A percentile compares a stretch with the other conserved stretches of the same genome.
phyloP scores from a whole-genome alignment of 2,329 filamentous ascomycete species.

The Fusarium anguioides region DNA sequence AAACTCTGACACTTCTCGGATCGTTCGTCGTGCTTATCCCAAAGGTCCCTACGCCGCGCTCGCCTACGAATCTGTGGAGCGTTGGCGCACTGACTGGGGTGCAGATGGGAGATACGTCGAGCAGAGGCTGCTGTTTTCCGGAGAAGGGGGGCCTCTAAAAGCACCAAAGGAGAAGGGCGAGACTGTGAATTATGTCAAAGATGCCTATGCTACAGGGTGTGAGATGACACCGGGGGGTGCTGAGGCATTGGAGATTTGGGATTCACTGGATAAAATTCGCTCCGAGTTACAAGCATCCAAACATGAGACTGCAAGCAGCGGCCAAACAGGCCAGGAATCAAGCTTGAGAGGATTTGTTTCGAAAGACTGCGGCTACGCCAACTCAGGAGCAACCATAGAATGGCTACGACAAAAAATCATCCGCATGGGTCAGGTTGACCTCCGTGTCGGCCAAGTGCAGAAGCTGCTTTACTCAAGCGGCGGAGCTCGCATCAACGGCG shows the following conservation, averaged over 20 bases:
- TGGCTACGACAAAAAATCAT: neutral
- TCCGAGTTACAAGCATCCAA: neutral
- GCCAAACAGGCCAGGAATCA: neutral
- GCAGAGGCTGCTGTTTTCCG: neutral
- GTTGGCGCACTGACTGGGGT: constrained; percentile 1
- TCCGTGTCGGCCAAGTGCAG: neutral
- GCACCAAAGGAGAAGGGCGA: neutral
- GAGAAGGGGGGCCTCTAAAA: neutral
- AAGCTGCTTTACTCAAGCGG: neutral
- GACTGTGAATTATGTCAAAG: neutral
- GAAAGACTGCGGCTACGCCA: neutral
- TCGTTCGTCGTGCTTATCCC: neutral
- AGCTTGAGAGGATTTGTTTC: neutral
- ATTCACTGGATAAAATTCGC: neutral
- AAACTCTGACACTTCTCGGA: neutral
- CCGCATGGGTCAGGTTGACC: neutral
- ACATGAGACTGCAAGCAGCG: neutral
- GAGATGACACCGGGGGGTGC: neutral
- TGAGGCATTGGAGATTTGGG: neutral
- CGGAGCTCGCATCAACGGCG: neutral
- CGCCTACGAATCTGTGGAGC: constrained; percentile 1
- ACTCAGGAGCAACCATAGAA: neutral
- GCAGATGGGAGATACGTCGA: neutral
- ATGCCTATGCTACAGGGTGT: neutral
- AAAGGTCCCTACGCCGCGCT: constrained; percentile 1